phyloP scores from a whole-genome alignment of 371 early-diverging fungal species.

The Apophysomyces variabilis region DNA sequence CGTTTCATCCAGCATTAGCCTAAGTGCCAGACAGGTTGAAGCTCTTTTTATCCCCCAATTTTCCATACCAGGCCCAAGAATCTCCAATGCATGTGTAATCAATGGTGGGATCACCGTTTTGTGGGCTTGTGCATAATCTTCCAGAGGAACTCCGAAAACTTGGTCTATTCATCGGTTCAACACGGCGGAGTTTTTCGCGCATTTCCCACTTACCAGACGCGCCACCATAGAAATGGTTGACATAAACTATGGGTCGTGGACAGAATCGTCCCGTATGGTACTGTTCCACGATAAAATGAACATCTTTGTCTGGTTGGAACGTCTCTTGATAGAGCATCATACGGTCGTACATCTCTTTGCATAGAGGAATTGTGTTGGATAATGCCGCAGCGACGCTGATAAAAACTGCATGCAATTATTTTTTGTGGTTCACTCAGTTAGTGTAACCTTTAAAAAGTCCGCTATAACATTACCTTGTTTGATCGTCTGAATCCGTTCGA shows the following conservation, averaged over 20 bases:
- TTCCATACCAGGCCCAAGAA: conserved; percentile 41
- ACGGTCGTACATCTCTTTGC: conserved; percentile 62
- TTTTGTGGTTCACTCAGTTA: too few relatives aligned
- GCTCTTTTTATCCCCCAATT: conserved; percentile 11
- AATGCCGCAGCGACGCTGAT: conserved; percentile 67
- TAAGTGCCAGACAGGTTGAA: too few relatives aligned
- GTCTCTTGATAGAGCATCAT: conserved; percentile 71
- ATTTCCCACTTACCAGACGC: conserved; percentile 47
- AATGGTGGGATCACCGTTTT: conserved; percentile 63
- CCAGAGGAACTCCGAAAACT: conserved; percentile 75
- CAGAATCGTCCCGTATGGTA: conserved; percentile 70
- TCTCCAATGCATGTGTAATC: conserved; percentile 53
- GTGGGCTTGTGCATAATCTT: conserved; percentile 62
- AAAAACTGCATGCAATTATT: conserved; percentile 46
- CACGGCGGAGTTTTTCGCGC: not conserved
- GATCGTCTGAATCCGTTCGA: conserved; percentile 61
- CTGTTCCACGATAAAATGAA: conserved; percentile 71
- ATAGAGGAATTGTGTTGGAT: conserved; percentile 61
- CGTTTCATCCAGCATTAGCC: too few relatives aligned
- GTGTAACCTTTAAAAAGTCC: not conserved
- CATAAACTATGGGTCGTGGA: conserved; percentile 70
- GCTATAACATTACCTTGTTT: conserved; percentile 50
- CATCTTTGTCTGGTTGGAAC: conserved; percentile 68
- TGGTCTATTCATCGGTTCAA: conserved; percentile 49
- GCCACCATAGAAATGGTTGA: conserved; percentile 60